Evolutionary conservation across 176 grass and related monocot genomes (phyloP).

Genomic region (Rhynchospora pubera): DNA sequence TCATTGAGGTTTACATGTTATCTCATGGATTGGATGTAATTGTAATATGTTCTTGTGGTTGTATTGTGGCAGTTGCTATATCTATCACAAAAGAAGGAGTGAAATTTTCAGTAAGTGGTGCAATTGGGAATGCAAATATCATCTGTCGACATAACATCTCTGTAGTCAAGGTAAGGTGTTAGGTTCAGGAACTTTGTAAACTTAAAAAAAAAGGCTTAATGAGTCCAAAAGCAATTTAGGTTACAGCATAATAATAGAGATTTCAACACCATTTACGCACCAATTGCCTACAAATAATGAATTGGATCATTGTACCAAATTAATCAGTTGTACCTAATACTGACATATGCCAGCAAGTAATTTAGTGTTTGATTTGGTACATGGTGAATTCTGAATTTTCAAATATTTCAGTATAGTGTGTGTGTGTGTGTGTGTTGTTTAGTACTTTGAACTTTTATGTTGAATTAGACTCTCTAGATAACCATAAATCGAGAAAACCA

Average conservation of each 20-base stretch:
- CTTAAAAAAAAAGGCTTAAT: no score
- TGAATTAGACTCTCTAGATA: neutral
- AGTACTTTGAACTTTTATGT: neutral
- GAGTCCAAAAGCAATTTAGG: no score
- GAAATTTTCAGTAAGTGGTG: conserved; percentile 34
- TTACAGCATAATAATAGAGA: neutral
- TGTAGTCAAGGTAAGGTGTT: conserved; percentile 25
- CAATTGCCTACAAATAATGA: neutral
- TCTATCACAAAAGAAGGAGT: conserved; percentile 41
- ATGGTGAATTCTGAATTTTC: neutral
- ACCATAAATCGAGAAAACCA: no score
- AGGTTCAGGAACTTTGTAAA: no score
- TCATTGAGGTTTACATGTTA: no score
- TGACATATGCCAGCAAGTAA: neutral
- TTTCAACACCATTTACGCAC: neutral
- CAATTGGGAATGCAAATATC: conserved; percentile 38
- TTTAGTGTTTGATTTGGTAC: neutral
- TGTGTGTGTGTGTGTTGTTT: neutral
- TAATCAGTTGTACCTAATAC: neutral
- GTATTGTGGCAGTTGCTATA: conserved; percentile 24
- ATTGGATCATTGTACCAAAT: neutral
- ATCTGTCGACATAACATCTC: conserved; percentile 29
- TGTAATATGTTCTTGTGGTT: neutral
- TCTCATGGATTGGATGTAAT: no score
- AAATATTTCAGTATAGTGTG: neutral